Evolutionary conservation across 805 yeast species (phyloP), one percentile per base, ranked within the genome.

Genomic region (Saccharomycopsis selenospora): DNA sequence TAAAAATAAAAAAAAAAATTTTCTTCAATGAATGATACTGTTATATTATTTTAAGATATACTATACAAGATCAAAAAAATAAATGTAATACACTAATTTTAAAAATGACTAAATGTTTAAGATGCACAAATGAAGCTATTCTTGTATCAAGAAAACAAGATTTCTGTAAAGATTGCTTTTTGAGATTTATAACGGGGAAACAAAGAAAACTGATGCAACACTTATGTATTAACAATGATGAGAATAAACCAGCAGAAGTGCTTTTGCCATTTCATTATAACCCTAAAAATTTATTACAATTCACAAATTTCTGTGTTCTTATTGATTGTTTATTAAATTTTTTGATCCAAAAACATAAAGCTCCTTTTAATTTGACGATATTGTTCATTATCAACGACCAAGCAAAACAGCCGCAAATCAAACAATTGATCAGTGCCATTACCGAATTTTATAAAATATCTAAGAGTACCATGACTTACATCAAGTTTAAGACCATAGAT

Each of bases 191-290:
- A 47, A 58, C 73, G 50, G 73, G 74, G 1, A 72, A 72, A 56
- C 71, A 71, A 56, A 59, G 76, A 48, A 71, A 68, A 50, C 69
- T 60, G 58, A 68, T 72, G 70, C 64, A 57, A 49, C 64, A 65
- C 46, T 72, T 71, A 20, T 61, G 63, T 24, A 70, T 66, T 51
- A 70, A 66, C 56, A 71, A 66, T 13, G 64, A 65, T 49, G 66
- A 67, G 47, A 68, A 67, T 4, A 61, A 59, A 4, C 67, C 64
- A 20, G 55, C 57, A 36, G 61, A 58, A 40, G 65, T 69, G 0
- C 54, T 72, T 42, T 53, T 72, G 8, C 64, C 74, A 6, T 57
- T 66, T 7, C 67, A 71, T 3, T 67, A 68, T 10, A 71, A 72
- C 40, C 45, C 52, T 52, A 20, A 56, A 59, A 13, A 71, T 67